phyloP scores from a whole-genome alignment of 169 alveolate species.

The Cytauxzoon felis region DNA sequence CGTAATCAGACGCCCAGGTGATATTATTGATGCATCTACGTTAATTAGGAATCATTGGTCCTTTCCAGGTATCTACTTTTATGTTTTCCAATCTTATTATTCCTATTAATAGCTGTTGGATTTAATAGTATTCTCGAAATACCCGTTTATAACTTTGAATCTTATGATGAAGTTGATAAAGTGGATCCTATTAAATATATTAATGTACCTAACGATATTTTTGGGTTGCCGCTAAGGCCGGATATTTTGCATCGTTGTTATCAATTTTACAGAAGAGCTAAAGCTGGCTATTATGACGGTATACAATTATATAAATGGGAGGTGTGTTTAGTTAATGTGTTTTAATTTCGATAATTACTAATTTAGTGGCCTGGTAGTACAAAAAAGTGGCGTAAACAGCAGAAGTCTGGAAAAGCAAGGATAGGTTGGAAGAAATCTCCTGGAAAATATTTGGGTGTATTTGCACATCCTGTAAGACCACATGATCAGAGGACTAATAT shows the following conservation, averaged over 20 bases:
- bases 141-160: slow-evolving; percentile 72
- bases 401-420: slow-evolving; percentile 78
- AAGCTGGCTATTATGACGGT: slow-evolving; percentile 82
- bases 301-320: slow-evolving; percentile 84
- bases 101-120: slow-evolving; percentile 71
- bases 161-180: slow-evolving; percentile 37
- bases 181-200: slow-evolving; percentile 34
- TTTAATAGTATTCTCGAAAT: slow-evolving; percentile 76
- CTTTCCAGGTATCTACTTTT: slow-evolving; percentile 62
- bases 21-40: slow-evolving; percentile 69
- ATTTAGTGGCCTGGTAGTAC: slow-evolving; percentile 78
- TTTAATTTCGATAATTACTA: neutral
- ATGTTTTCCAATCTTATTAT: no score
- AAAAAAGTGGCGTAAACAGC: slow-evolving; percentile 73
- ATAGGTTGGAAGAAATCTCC: slow-evolving; percentile 84
- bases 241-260: slow-evolving; percentile 79
- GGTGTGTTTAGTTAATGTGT: neutral
- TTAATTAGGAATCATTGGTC: slow-evolving; percentile 75
- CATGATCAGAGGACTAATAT: slow-evolving; percentile 71
- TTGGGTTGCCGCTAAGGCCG: slow-evolving; percentile 78
- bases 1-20: slow-evolving; percentile 78
- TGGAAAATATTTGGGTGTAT: slow-evolving; percentile 81
- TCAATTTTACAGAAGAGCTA: slow-evolving; percentile 73
- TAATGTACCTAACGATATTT: slow-evolving; percentile 78
- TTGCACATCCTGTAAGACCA: slow-evolving; percentile 81